Percentiles rank a stretch among this genome's conserved stretches.
phyloP scores from a whole-genome alignment of 139 green algal genomes.

The Medakamo hakoo region DNA sequence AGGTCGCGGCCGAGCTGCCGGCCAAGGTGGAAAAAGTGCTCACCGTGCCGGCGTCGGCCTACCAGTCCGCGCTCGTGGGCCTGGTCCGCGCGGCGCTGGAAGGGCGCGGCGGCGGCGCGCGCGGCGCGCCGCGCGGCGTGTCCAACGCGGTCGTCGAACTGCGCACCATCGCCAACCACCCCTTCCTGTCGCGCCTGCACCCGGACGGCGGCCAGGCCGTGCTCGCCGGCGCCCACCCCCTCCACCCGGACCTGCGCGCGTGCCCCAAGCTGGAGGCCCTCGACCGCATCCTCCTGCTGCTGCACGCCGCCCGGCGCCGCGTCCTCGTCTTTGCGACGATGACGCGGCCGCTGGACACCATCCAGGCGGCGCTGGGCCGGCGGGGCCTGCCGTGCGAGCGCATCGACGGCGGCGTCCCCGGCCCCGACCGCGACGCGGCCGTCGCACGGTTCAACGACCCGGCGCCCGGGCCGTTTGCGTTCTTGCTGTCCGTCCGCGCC shows the following conservation, averaged over 20 bases:
- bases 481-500: slow-evolving; percentile 53
- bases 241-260: slow-evolving; percentile 31
- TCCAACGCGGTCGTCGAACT: background rate
- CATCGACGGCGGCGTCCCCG: slow-evolving; percentile 42
- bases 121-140: background rate
- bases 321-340: slow-evolving; percentile 74
- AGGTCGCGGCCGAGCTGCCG: slow-evolving; percentile 71
- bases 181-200: background rate
- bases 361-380: slow-evolving; percentile 48
- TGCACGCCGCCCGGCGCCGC: slow-evolving; percentile 20
- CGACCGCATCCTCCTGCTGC: slow-evolving; percentile 38
- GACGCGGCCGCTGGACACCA: slow-evolving; percentile 43
- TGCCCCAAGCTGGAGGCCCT: slow-evolving; percentile 41
- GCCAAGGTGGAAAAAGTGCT: slow-evolving; percentile 11
- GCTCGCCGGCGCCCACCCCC: background rate
- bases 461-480: slow-evolving; percentile 34
- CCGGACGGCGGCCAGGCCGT: background rate
- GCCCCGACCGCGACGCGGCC: slow-evolving; percentile 19
- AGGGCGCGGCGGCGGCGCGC: too few relatives aligned
- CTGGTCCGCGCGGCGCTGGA: too few relatives aligned
- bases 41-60: background rate
- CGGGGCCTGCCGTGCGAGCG: slow-evolving; percentile 30
- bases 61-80: background rate
- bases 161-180: background rate
- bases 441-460: slow-evolving; percentile 8